Evolutionary conservation across 192 early-diverging fungal species (phyloP), one percentile per base, ranked within the genome.

Genomic region (Gamsiella multidivaricata): DNA sequence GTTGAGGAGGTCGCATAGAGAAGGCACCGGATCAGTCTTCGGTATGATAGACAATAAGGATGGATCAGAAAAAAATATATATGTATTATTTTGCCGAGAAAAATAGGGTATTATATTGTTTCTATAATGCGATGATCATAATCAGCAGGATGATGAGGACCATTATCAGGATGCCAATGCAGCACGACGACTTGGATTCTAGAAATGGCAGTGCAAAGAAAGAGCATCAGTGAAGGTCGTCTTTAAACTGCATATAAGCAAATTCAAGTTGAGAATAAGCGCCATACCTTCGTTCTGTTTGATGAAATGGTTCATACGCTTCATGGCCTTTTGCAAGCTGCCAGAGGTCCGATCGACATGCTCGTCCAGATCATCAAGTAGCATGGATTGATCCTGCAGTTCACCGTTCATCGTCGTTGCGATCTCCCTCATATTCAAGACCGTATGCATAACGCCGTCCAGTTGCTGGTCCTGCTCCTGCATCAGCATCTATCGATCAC

Each of bases 401-500:
- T 89, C 88, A 50, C 46, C 20, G 45, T 87, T 79, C 82, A 89
- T 87, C 0, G 84, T 86, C 3, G 78, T 63, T 20, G 88, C 88
- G 74, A 87, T 89, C n/a, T 85, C 88, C 32, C 85, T 81, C 56
- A 89, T 76, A 53, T 89, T 87, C 11, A 80, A 53, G 2, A 87
- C 66, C 18, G 88, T 89, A 47, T 82, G 81, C 69, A 81, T 80
- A 20, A 89, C 83, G n/a, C 69, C 61, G 34, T 89, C 86, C 60
- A 89, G 39, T 49, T 89, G 88, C 9, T 81, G 70, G 54, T 89
- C 88, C 60, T 89, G 88, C 37, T 89, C 86, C 63, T 84, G 76
- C 62, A 89, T 74, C 39, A 89, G 49, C 31, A 87, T 74, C 85
- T 89, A 56, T 15, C 22, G 20, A 39, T 32, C 41, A 32, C 50